Evolutionary conservation across 1,284 basidiomycete species (phyloP).

Genomic region (Lentinula novae-zelandiae): DNA sequence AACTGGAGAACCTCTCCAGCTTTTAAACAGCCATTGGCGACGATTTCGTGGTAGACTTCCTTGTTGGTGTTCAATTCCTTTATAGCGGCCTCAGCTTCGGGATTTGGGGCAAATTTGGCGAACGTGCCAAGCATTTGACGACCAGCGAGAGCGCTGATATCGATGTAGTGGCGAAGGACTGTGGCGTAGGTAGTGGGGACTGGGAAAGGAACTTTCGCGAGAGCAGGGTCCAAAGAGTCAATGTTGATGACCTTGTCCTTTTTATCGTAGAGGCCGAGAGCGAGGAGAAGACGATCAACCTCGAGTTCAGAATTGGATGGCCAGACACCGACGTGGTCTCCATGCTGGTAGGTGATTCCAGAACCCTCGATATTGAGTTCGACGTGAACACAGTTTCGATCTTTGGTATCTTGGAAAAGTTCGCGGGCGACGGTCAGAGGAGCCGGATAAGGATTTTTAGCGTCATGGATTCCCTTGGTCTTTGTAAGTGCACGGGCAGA

Average conservation of each 20-base stretch:
- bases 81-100: slow-evolving; percentile 73
- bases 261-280: slow-evolving; percentile 81
- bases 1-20: slow-evolving; percentile 90
- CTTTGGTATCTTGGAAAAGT: slow-evolving; percentile 73
- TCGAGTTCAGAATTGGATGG: slow-evolving; percentile 91
- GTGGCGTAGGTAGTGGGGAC: slow-evolving; percentile 93
- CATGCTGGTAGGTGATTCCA: slow-evolving; percentile 97
- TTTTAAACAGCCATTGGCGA: slow-evolving; percentile 82
- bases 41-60: slow-evolving; percentile 76
- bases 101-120: slow-evolving; percentile 85
- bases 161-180: slow-evolving; percentile 95
- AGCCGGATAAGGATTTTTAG: slow-evolving; percentile 95
- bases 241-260: slow-evolving; percentile 84
- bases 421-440: slow-evolving; percentile 79
- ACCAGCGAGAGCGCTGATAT: slow-evolving; percentile 90
- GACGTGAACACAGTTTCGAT: slow-evolving; percentile 93
- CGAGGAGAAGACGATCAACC: slow-evolving; percentile 84
- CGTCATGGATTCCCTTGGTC: slow-evolving; percentile 92
- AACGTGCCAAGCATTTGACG: slow-evolving; percentile 89
- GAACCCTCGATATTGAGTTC: slow-evolving; percentile 95
- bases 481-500: slow-evolving; percentile 87
- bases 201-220: slow-evolving; percentile 99
- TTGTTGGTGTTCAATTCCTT: slow-evolving; percentile 84
- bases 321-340: slow-evolving; percentile 98
- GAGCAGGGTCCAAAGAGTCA: slow-evolving; percentile 93